These are phyloP conservation scores for Lasiosphaeris hirsuta DNA, from an alignment of 495 filamentous ascomycete genomes.

Conservation along the genomic window DNA sequence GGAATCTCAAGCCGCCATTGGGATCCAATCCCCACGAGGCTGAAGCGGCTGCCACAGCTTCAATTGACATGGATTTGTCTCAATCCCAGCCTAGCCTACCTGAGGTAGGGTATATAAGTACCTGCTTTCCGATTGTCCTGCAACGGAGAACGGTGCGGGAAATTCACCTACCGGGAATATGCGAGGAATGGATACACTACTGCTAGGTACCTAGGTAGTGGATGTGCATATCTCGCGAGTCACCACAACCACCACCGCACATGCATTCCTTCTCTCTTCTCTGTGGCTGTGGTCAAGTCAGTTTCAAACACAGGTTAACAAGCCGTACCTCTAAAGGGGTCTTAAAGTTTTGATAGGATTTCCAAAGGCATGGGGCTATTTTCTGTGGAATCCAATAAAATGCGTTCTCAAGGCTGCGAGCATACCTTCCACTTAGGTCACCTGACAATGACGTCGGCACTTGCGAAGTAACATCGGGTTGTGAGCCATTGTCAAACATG, in stretches of 20 bases:
- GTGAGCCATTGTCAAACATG: conserved; percentile 2
- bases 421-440: conserved; percentile 3
- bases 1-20: neutral
- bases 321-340: no score
- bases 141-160: neutral
- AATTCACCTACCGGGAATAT: neutral
- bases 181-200: no score
- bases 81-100: neutral
- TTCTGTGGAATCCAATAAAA: neutral
- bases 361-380: neutral
- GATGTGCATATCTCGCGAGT: no score
- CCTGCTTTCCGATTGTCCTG: neutral
- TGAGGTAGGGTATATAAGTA: no score
- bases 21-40: conserved; percentile 5
- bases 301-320: no score
- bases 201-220: no score
- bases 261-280: no score
- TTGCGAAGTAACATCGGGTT: conserved; percentile 8
- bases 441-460: conserved; percentile 33
- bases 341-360: neutral
- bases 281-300: no score
- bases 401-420: neutral
- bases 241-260: no score
- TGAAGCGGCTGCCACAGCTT: conserved; percentile 6
- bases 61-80: conserved; percentile 4